Evolutionary conservation across 1,284 basidiomycete genomes (phyloP).

Genomic region (Mycena sp.): DNA sequence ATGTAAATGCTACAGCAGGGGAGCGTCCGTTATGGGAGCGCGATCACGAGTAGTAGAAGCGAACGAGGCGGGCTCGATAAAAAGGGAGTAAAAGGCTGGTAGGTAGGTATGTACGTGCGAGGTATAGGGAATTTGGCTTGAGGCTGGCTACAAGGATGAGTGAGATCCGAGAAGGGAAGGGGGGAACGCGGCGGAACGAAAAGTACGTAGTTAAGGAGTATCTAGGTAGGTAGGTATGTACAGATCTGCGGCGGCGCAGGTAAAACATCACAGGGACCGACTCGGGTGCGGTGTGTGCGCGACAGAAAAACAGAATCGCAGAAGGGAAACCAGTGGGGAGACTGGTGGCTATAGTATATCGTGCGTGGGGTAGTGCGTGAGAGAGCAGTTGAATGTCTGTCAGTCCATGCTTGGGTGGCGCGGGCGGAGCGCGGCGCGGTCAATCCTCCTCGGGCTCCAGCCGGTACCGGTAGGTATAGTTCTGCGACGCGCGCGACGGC

Average conservation of each 20-base stretch:
- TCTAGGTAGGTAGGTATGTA: too few species aligned
- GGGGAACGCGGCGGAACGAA: slow-evolving; percentile 5
- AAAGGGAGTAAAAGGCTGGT: slow-evolving; percentile 29
- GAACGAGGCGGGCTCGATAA: slow-evolving; percentile 31
- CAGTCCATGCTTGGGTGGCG: slow-evolving; percentile 2
- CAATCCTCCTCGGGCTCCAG: slow-evolving; percentile 27
- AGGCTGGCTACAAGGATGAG: slow-evolving; percentile 25
- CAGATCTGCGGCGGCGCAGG: too few species aligned
- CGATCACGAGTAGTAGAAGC: slow-evolving; percentile 3
- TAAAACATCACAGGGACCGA: slow-evolving; percentile 26
- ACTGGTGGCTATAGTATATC: slow-evolving; percentile 15
- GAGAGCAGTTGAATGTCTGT: slow-evolving; percentile 24
- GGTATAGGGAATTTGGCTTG: slow-evolving; percentile 18
- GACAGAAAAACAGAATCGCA: neutral
- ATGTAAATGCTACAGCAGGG: slow-evolving; percentile 28
- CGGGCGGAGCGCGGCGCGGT: too few species aligned
- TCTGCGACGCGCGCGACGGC: slow-evolving; percentile 21
- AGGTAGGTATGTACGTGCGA: slow-evolving; percentile 31
- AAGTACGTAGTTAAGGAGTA: too few species aligned
- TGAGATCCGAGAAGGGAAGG: slow-evolving; percentile 19
- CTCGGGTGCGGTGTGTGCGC: slow-evolving; percentile 29
- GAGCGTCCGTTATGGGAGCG: slow-evolving; percentile 18
- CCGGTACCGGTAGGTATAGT: slow-evolving; percentile 17
- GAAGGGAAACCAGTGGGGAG: neutral
- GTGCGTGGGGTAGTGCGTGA: slow-evolving; percentile 15